Conservation (phyloP, 176 grass and related monocot genomes). For the Ensete glaucum region DNA sequence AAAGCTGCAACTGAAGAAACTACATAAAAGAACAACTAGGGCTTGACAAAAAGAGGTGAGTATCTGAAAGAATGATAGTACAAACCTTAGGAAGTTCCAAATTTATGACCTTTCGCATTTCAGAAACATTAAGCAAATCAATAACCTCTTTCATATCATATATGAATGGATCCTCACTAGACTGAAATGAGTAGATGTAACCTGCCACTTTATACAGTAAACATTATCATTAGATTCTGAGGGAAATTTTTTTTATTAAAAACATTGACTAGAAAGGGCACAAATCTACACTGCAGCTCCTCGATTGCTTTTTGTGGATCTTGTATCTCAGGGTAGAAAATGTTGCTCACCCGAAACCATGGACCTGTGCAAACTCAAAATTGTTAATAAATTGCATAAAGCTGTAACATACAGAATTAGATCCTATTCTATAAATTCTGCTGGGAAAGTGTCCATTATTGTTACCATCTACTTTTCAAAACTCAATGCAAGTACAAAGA, state of each 20-base stretch:
- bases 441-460: not conserved
- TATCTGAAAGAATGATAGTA: constrained; percentile 10
- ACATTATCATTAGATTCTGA: not conserved
- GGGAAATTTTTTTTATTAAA: not conserved
- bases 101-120: constrained; percentile 68
- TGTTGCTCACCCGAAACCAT: constrained; percentile 67
- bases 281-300: constrained; percentile 59
- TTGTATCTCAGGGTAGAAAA: constrained; percentile 68
- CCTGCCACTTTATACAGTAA: constrained; percentile 53
- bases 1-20: not conserved
- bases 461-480: not conserved
- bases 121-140: constrained; percentile 64
- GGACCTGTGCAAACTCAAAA: constrained; percentile 46
- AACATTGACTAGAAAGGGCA: not conserved
- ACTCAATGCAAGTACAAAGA: not conserved
- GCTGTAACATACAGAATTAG: not conserved
- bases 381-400: constrained; percentile 1
- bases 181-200: constrained; percentile 50
- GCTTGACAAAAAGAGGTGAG: no score
- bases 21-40: not conserved
- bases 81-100: constrained; percentile 57
- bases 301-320: constrained; percentile 48
- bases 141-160: constrained; percentile 67
- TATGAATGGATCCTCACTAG: constrained; percentile 29
- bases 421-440: not conserved